A percentile compares a stretch with the other conserved stretches of the same genome.
phyloP scores from a whole-genome alignment of 1,139 yeast genomes.

The Geotrichum klebahnii region DNA sequence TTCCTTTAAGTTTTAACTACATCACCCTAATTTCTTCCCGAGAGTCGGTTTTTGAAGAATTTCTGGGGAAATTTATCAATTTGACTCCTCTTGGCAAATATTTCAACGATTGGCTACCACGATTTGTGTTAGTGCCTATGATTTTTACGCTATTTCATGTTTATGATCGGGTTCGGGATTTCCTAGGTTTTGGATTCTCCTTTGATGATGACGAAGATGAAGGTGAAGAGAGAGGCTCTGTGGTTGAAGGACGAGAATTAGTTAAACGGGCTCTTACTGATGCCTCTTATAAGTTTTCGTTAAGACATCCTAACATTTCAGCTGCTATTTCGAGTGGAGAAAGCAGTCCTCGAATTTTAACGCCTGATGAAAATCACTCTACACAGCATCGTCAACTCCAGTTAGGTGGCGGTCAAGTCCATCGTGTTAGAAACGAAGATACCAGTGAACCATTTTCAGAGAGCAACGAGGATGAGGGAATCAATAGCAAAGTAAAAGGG shows the following conservation, averaged over 20 bases:
- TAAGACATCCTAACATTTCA: conserved; percentile 20
- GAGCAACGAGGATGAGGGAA: neutral
- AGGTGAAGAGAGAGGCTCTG: conserved; percentile 30
- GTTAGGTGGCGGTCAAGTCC: conserved; percentile 7
- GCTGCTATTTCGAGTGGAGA: conserved; percentile 9
- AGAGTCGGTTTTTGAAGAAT: conserved; percentile 46
- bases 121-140: conserved; percentile 67
- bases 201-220: conserved; percentile 50
- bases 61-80: conserved; percentile 72
- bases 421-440: conserved; percentile 2
- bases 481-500: conserved; percentile 6
- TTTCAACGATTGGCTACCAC: conserved; percentile 70
- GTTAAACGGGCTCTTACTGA: conserved; percentile 38
- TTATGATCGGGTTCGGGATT: conserved; percentile 60
- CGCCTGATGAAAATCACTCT: neutral
- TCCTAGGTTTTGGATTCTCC: conserved; percentile 52
- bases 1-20: conserved; percentile 77
- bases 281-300: conserved; percentile 30
- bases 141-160: conserved; percentile 59
- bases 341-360: conserved; percentile 12
- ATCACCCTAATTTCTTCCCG: conserved; percentile 57
- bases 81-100: conserved; percentile 69
- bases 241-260: conserved; percentile 40
- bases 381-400: conserved; percentile 3
- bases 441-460: neutral